These are phyloP conservation scores for Sporisorium sorghi DNA, from an alignment of 1,284 basidiomycete species.

Conservation along the genomic window DNA sequence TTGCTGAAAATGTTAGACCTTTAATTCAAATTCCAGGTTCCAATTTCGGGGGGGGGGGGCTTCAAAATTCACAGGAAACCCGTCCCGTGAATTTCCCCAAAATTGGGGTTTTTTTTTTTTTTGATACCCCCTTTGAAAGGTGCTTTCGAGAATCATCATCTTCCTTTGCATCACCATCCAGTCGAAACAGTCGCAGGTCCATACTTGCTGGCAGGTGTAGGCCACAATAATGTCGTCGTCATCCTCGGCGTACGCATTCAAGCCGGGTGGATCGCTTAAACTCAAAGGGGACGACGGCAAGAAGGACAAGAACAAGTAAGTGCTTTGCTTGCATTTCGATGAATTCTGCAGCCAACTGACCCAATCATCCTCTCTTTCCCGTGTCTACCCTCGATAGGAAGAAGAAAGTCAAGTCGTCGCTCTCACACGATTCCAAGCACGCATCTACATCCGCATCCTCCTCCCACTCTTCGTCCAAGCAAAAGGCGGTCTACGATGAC, in stretches of 20 bases:
- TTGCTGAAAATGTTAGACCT: too few species aligned
- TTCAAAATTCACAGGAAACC: too few species aligned
- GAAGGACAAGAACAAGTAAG: constrained; percentile 53
- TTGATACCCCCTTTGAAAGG: too few species aligned
- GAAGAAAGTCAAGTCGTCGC: constrained; percentile 55
- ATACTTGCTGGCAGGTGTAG: too few species aligned
- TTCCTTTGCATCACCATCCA: constrained; percentile 2
- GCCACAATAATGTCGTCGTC: constrained; percentile 23
- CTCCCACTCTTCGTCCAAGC: constrained; percentile 19
- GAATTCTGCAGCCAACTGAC: constrained; percentile 3
- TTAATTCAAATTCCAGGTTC: too few species aligned
- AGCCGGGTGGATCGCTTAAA: constrained; percentile 66
- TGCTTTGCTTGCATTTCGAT: too few species aligned
- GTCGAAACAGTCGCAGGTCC: background rate
- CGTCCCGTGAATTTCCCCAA: too few species aligned
- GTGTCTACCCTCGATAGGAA: constrained; percentile 40
- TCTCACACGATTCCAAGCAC: constrained; percentile 27
- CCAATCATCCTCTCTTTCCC: background rate
- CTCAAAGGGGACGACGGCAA: constrained; percentile 58
- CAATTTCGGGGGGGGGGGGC: too few species aligned
- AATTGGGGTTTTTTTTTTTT: too few species aligned
- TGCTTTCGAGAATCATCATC: too few species aligned
- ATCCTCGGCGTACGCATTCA: constrained; percentile 58
- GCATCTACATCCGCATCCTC: constrained; percentile 19
- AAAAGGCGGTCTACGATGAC: constrained; percentile 1